phyloP scores from a whole-genome alignment of 805 yeast species.

The Torulaspora maleeae region DNA sequence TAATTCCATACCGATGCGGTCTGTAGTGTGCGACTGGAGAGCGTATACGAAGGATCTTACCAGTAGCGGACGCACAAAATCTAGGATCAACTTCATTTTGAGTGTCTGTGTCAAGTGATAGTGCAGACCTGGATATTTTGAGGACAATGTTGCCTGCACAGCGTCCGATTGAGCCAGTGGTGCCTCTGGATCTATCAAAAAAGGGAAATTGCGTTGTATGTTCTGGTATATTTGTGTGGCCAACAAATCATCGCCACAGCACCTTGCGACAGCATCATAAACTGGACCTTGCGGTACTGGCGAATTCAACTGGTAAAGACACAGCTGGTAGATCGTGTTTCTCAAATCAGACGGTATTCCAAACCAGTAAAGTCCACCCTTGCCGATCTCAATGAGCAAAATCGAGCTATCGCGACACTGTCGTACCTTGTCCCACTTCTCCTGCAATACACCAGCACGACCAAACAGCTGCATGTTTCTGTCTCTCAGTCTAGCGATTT shows the following conservation, averaged over 20 bases:
- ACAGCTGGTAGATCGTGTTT: constrained; percentile 10
- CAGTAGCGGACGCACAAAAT: constrained; percentile 16
- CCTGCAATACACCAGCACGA: constrained; percentile 9
- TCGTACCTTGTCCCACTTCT: constrained; percentile 13
- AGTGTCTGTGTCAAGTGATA: constrained; percentile 14
- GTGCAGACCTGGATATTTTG: constrained; percentile 13
- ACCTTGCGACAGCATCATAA: constrained; percentile 4
- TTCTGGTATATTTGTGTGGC: constrained; percentile 10
- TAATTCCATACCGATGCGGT: constrained; percentile 15
- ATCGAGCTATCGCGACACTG: constrained; percentile 3
- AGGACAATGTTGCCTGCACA: constrained; percentile 8
- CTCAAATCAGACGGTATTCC: constrained; percentile 20
- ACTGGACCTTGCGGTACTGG: constrained; percentile 1
- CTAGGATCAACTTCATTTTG: constrained; percentile 11
- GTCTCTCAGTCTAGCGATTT: constrained; percentile 11
- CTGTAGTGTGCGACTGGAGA: constrained; percentile 9
- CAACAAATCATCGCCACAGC: constrained; percentile 6
- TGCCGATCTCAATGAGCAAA: constrained; percentile 14
- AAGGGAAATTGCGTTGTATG: constrained; percentile 5
- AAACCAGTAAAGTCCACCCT: constrained; percentile 15
- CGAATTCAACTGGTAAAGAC: constrained; percentile 7
- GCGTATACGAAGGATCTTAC: constrained; percentile 8
- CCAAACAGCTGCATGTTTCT: constrained; percentile 14
- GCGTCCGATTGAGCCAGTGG: constrained; percentile 2
- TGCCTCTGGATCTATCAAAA: neutral